A percentile compares a stretch with the other conserved stretches of the same genome.
Evolutionary conservation across 192 early-diverging fungal species (phyloP).

Genomic region (Gonapodya sp.): DNA sequence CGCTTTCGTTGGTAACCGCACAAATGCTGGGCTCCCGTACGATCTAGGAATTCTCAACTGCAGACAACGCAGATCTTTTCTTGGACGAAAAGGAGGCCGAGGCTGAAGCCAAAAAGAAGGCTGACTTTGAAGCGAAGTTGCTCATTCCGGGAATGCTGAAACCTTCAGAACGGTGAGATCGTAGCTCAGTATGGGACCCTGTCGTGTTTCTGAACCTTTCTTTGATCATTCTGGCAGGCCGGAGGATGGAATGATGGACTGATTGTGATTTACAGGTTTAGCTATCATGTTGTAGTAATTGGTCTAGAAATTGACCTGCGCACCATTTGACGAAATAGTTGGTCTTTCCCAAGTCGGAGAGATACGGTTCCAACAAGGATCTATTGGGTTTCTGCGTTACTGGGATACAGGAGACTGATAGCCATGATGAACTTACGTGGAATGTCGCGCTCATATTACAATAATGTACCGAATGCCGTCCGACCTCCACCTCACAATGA

Average conservation of each 20-base stretch:
- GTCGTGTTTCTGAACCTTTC: background rate
- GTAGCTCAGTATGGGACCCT: no score
- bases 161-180: constrained; percentile 53
- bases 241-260: constrained; percentile 38
- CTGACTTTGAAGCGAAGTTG: constrained; percentile 70
- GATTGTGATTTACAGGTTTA: background rate
- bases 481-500: no score
- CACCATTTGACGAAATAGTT: no score
- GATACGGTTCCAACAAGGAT: no score
- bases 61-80: constrained; percentile 67
- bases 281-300: background rate
- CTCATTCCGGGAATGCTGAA: constrained; percentile 95
- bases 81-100: constrained; percentile 86
- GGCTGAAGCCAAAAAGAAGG: constrained; percentile 61
- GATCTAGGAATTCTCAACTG: constrained; percentile 81
- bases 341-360: no score
- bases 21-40: constrained; percentile 2
- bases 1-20: background rate
- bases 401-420: no score
- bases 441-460: no score
- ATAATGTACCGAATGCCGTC: no score
- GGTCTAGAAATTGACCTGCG: background rate
- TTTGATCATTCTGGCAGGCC: constrained; percentile 15
- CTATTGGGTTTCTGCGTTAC: no score
- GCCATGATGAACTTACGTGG: no score